Percentiles rank a stretch among this genome's conserved stretches.
These are phyloP conservation scores for Hsuehochloa calcarea DNA, from an alignment of 176 grass and related monocot genomes.

Conservation along the genomic window DNA sequence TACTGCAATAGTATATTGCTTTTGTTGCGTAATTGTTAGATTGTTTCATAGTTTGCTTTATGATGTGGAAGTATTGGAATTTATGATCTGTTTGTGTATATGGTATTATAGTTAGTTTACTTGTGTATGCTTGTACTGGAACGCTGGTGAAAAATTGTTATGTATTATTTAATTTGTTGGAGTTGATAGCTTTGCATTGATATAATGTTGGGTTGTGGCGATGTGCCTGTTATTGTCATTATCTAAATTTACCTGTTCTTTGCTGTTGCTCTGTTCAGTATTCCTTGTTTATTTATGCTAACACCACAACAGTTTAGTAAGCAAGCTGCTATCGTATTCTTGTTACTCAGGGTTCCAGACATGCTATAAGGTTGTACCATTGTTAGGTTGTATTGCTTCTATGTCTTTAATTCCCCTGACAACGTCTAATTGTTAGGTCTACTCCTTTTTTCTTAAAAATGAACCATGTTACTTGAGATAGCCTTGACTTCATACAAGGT, in stretches of 20 bases:
- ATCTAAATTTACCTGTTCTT: not conserved
- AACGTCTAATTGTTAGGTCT: not conserved
- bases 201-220: not conserved
- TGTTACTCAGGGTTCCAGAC: not conserved
- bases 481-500: not conserved
- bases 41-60: not conserved
- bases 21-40: not conserved
- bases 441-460: not conserved
- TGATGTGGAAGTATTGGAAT: not conserved
- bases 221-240: not conserved
- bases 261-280: not conserved
- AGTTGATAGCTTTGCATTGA: not conserved
- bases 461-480: not conserved
- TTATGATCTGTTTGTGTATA: not conserved
- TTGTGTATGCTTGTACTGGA: not conserved
- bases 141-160: not conserved
- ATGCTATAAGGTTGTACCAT: not conserved
- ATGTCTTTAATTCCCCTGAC: not conserved
- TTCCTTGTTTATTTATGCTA: not conserved
- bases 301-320: too few species aligned
- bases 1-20: not conserved
- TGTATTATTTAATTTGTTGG: not conserved
- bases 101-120: not conserved
- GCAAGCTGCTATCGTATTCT: not conserved
- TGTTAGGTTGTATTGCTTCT: not conserved